These are phyloP conservation scores for Gastrolobium villosum DNA, from an alignment of 306 rosid species.

Conservation along the genomic window DNA sequence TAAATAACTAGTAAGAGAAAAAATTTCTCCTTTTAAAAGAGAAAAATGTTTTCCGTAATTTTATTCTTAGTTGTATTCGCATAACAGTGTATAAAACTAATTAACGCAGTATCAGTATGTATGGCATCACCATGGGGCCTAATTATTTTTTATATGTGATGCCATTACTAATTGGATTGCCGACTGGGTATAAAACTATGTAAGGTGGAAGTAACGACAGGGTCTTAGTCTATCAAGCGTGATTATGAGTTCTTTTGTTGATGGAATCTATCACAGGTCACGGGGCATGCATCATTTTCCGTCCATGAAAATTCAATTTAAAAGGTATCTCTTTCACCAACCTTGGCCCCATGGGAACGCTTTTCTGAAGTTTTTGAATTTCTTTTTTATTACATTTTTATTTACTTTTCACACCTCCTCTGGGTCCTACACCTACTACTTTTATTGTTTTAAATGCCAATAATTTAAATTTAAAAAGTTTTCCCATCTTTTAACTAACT, in stretches of 20 bases:
- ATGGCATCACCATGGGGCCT: no score
- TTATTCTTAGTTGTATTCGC: no score
- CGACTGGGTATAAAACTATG: background rate
- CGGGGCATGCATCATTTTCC: slow-evolving; percentile 43
- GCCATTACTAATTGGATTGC: slow-evolving; percentile 30
- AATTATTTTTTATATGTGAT: background rate
- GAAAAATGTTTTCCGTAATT: no score
- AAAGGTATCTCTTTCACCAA: slow-evolving; percentile 29
- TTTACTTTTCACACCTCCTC: background rate
- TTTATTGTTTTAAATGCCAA: background rate
- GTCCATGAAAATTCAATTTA: slow-evolving; percentile 37
- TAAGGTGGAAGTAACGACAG: slow-evolving; percentile 11
- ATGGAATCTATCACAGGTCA: slow-evolving; percentile 58
- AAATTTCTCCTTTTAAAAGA: no score
- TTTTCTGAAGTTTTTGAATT: slow-evolving; percentile 4
- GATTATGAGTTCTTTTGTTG: slow-evolving; percentile 23
- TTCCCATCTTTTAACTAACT: background rate
- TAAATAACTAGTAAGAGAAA: no score
- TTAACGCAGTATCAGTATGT: no score
- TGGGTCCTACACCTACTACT: background rate
- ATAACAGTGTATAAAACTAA: no score
- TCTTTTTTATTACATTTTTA: background rate
- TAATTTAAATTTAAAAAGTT: background rate
- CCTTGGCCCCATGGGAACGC: slow-evolving; percentile 32
- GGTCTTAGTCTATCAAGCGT: slow-evolving; percentile 31